A percentile compares a stretch with the other conserved stretches of the same genome.
Conservation (phyloP, 2,329 filamentous ascomycete genomes). For the Mycosphaerella arachidis region DNA sequence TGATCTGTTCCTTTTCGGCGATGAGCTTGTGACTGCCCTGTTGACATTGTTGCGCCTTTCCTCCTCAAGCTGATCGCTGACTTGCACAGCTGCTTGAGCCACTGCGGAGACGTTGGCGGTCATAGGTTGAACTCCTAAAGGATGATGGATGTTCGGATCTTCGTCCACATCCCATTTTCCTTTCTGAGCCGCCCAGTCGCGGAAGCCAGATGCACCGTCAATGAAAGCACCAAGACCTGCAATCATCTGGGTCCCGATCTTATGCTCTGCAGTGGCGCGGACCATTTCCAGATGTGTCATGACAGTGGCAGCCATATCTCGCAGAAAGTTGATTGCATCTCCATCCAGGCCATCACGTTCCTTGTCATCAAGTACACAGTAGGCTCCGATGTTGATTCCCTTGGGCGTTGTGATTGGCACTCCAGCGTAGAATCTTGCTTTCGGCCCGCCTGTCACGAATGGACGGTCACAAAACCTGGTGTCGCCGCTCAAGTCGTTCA, state of each 20-base stretch:
- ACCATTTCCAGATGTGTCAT: slow-evolving; percentile 57
- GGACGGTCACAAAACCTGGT: slow-evolving; percentile 26
- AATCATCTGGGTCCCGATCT: slow-evolving; percentile 51
- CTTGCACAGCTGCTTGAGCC: slow-evolving; percentile 15
- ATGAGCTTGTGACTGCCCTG: not conserved
- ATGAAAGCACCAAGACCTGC: slow-evolving; percentile 41
- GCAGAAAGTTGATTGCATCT: slow-evolving; percentile 52
- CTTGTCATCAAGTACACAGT: slow-evolving; percentile 55
- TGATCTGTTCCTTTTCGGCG: slow-evolving; percentile 4
- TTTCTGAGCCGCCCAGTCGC: slow-evolving; percentile 20
- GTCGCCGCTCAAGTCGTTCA: slow-evolving; percentile 29
- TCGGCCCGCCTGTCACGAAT: slow-evolving; percentile 28
- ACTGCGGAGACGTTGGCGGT: slow-evolving; percentile 13
- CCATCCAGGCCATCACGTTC: slow-evolving; percentile 49
- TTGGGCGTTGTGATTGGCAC: slow-evolving; percentile 41
- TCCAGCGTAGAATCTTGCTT: slow-evolving; percentile 50
- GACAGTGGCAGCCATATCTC: slow-evolving; percentile 53
- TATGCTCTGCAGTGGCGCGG: slow-evolving; percentile 34
- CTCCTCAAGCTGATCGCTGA: slow-evolving; percentile 13
- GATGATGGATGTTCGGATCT: slow-evolving; percentile 14
- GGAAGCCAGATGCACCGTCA: slow-evolving; percentile 20
- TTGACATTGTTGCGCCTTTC: not conserved
- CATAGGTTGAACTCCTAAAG: slow-evolving; percentile 15
- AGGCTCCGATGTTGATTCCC: slow-evolving; percentile 57
- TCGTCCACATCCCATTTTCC: slow-evolving; percentile 17